phyloP scores from a whole-genome alignment of 768 basidiomycete species.

The Lentinus tigrinus region DNA sequence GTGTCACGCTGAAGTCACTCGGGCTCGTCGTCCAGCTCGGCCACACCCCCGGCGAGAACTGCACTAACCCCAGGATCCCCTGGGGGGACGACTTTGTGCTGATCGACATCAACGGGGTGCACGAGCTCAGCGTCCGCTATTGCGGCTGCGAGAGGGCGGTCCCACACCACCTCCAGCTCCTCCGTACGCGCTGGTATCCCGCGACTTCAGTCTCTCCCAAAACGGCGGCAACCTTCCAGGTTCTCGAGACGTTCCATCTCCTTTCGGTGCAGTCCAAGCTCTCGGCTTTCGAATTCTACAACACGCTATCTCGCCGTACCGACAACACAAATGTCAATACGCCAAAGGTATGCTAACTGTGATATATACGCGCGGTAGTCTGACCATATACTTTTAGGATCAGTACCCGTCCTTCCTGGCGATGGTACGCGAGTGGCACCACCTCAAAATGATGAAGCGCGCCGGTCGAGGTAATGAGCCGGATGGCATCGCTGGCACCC shows the following conservation, averaged over 20 bases:
- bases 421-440: conserved; percentile 18
- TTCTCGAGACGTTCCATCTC: conserved; percentile 33
- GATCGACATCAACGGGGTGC: conserved; percentile 27
- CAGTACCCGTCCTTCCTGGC: conserved; percentile 15
- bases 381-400: conserved; percentile 14
- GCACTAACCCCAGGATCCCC: neutral
- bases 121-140: conserved; percentile 21
- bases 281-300: conserved; percentile 34
- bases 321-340: conserved; percentile 30
- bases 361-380: neutral
- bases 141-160: conserved; percentile 22
- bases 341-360: neutral
- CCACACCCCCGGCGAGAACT: conserved; percentile 15
- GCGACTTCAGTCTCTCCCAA: conserved; percentile 28
- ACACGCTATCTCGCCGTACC: conserved; percentile 20
- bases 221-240: conserved; percentile 30
- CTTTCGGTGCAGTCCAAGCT: conserved; percentile 34
- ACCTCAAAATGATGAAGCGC: conserved; percentile 23
- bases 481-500: conserved; percentile 9
- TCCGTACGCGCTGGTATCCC: conserved; percentile 31
- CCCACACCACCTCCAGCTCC: conserved; percentile 24
- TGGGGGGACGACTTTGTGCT: conserved; percentile 16
- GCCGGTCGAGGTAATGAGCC: conserved; percentile 22
- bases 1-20: conserved; percentile 10
- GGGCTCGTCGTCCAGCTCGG: conserved; percentile 29